These are phyloP conservation scores for Bremia lactucae DNA, from an alignment of 352 stramenopile species.

Conservation along the genomic window DNA sequence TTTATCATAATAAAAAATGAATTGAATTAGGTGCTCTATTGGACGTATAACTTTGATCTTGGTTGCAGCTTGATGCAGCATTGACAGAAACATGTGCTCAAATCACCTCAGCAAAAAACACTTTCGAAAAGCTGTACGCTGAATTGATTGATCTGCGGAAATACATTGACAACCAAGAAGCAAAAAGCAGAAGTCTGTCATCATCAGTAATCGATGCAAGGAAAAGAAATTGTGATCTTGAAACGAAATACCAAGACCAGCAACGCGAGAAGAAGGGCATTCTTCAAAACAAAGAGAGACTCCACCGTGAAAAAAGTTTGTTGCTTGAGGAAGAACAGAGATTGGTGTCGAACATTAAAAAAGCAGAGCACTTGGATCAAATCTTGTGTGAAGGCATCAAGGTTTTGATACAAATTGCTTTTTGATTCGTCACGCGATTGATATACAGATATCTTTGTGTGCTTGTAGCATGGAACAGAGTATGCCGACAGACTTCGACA, in stretches of 20 bases:
- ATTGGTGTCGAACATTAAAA: conserved; percentile 3
- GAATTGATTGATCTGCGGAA: conserved; percentile 13
- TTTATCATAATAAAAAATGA: too few species aligned
- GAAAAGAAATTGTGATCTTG: conserved; percentile 7
- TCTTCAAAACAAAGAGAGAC: conserved; percentile 13
- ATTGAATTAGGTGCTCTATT: too few species aligned
- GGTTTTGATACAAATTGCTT: conserved; percentile 8
- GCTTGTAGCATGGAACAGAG: conserved; percentile 15
- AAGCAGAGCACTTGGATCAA: conserved; percentile 14
- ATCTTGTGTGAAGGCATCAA: conserved; percentile 23
- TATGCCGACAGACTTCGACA: conserved; percentile 7
- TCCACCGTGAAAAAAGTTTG: conserved; percentile 11
- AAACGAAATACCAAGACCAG: conserved; percentile 8
- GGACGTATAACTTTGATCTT: too few species aligned
- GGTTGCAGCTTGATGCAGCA: conserved; percentile 11
- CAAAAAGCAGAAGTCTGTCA: conserved; percentile 3
- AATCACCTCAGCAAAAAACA: conserved; percentile 7
- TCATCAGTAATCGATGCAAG: conserved; percentile 5
- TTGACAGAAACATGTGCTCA: conserved; percentile 12
- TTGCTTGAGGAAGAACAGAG: conserved; percentile 18
- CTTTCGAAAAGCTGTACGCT: conserved; percentile 4
- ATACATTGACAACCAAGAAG: conserved; percentile 17
- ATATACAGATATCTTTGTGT: not conserved
- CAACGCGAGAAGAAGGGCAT: conserved; percentile 13
- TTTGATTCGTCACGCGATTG: not conserved